phyloP scores from a whole-genome alignment of 768 basidiomycete species.

The Sistotremastrum suecicum region DNA sequence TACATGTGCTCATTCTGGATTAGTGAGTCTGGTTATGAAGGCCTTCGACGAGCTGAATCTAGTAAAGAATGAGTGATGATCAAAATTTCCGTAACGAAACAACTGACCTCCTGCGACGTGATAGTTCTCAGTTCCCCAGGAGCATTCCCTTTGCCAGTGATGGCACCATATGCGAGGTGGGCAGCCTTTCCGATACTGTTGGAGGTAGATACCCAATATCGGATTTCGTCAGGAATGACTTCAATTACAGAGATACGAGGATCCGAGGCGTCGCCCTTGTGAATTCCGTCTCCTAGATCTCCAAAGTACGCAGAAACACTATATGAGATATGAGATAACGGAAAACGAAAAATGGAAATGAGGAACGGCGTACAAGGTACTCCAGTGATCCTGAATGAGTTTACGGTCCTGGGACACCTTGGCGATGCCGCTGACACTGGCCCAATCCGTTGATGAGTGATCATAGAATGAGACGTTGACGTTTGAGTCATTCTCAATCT shows the following conservation, averaged over 20 bases:
- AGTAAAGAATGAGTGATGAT: not conserved
- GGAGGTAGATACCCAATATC: slow-evolving; percentile 64
- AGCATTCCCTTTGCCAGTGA: slow-evolving; percentile 46
- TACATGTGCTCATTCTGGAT: no score
- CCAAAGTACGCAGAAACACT: slow-evolving; percentile 73
- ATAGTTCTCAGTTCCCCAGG: slow-evolving; percentile 74
- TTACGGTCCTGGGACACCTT: slow-evolving; percentile 47
- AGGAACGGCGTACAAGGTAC: slow-evolving; percentile 19
- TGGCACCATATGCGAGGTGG: slow-evolving; percentile 43
- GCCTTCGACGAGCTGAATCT: slow-evolving; percentile 33
- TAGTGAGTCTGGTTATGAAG: not conserved
- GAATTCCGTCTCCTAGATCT: slow-evolving; percentile 71
- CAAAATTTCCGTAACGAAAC: not conserved
- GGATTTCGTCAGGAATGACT: slow-evolving; percentile 66
- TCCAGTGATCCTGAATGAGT: slow-evolving; percentile 51
- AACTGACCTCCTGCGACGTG: slow-evolving; percentile 52
- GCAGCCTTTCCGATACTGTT: slow-evolving; percentile 41
- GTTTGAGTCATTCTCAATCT: slow-evolving; percentile 59
- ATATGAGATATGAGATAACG: not conserved
- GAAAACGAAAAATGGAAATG: not conserved
- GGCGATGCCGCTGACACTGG: slow-evolving; percentile 62
- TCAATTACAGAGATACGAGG: slow-evolving; percentile 71
- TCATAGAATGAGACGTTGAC: slow-evolving; percentile 77
- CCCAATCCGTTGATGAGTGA: slow-evolving; percentile 60
- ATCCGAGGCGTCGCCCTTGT: slow-evolving; percentile 68